Evolutionary conservation across 1,284 basidiomycete genomes (phyloP).

Genomic region (Irpex sp.): DNA sequence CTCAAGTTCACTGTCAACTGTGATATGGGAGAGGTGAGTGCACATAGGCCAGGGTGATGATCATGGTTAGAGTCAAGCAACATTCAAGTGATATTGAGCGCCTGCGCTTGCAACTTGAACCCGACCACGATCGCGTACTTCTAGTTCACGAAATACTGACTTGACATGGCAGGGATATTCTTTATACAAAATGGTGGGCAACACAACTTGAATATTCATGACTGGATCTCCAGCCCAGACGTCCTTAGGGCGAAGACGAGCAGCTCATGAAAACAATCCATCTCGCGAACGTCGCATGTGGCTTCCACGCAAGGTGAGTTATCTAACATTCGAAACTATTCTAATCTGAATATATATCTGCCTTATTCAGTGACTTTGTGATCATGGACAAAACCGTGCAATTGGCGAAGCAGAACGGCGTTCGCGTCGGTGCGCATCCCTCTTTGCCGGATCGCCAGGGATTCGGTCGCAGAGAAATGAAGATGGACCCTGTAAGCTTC

Average conservation of each 20-base stretch:
- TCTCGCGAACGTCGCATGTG: constrained; percentile 59
- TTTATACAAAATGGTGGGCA: constrained; percentile 38
- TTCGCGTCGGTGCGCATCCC: constrained; percentile 55
- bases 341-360: neutral
- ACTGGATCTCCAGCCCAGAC: neutral
- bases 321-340: neutral
- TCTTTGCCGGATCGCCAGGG: constrained; percentile 59
- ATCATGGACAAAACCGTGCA: constrained; percentile 57
- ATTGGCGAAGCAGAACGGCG: constrained; percentile 46
- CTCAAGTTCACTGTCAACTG: constrained; percentile 43
- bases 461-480: constrained; percentile 60
- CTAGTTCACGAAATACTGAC: too few species aligned
- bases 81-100: neutral
- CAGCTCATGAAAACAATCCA: constrained; percentile 58
- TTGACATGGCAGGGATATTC: constrained; percentile 41
- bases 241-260: constrained; percentile 49
- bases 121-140: neutral
- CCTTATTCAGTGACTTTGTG: constrained; percentile 42
- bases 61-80: neutral
- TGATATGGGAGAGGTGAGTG: constrained; percentile 55
- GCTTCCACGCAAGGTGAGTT: constrained; percentile 55
- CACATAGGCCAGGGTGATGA: neutral
- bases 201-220: neutral
- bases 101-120: neutral
- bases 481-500: constrained; percentile 42